Conservation (phyloP, 108 stramenopile genomes). For the Fragilaria crotonensis region DNA sequence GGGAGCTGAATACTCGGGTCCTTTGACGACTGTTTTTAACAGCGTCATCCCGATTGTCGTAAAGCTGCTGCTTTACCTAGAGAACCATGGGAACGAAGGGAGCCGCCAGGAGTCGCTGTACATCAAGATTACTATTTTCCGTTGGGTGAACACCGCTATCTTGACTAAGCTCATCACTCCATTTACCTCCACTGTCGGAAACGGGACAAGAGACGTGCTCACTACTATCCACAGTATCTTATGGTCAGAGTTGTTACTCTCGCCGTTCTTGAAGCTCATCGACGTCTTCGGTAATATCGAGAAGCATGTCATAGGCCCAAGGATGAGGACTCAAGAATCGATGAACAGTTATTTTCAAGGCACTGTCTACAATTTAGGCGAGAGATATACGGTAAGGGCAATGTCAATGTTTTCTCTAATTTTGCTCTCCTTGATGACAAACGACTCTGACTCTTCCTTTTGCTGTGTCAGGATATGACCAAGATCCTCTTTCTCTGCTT, state of each 20-base stretch:
- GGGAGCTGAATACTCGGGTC: slow-evolving; percentile 20
- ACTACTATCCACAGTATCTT: slow-evolving; percentile 48
- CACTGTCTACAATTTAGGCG: slow-evolving; percentile 56
- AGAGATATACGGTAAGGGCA: slow-evolving; percentile 51
- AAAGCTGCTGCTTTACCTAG: slow-evolving; percentile 51
- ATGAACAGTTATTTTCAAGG: slow-evolving; percentile 64
- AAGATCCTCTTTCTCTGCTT: slow-evolving; percentile 67
- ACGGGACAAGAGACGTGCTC: slow-evolving; percentile 36
- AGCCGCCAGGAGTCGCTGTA: slow-evolving; percentile 49
- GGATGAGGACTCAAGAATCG: slow-evolving; percentile 50
- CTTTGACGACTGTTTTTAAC: slow-evolving; percentile 46
- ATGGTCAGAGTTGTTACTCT: slow-evolving; percentile 44
- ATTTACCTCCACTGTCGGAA: slow-evolving; percentile 35
- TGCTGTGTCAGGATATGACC: slow-evolving; percentile 41
- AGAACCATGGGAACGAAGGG: slow-evolving; percentile 60
- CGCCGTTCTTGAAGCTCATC: slow-evolving; percentile 46
- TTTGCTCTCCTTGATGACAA: not conserved
- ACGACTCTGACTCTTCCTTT: slow-evolving; percentile 3
- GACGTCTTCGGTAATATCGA: slow-evolving; percentile 47
- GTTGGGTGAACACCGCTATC: slow-evolving; percentile 69
- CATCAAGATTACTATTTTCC: slow-evolving; percentile 70
- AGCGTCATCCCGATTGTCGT: slow-evolving; percentile 43
- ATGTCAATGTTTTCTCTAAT: not conserved
- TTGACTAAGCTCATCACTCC: slow-evolving; percentile 48
- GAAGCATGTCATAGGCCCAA: slow-evolving; percentile 62